Evolutionary conservation across 208 protist genomes (phyloP).

Genomic region (Leptomonas pyrrhocoris): DNA sequence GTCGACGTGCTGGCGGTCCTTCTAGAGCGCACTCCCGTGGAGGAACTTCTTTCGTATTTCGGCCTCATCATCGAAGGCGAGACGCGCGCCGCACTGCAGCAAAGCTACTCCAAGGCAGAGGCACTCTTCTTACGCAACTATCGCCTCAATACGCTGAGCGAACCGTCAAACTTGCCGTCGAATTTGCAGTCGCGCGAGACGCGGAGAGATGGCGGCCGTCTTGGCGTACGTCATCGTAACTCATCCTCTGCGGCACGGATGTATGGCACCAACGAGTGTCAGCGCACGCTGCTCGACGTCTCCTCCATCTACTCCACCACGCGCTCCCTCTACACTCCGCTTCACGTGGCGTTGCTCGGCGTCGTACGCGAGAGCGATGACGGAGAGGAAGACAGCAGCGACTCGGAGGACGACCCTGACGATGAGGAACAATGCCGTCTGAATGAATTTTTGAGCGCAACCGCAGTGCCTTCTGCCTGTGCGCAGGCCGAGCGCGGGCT

Average conservation of each 20-base stretch:
- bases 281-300: conserved; percentile 28
- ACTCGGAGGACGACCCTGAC: conserved; percentile 1
- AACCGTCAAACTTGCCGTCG: neutral
- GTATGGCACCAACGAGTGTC: conserved; percentile 28
- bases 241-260: neutral
- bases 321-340: conserved; percentile 60
- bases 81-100: conserved; percentile 27
- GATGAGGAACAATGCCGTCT: neutral
- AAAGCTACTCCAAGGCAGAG: conserved; percentile 21
- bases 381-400: conserved; percentile 6
- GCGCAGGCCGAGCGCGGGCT: conserved; percentile 7
- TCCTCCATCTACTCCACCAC: conserved; percentile 46
- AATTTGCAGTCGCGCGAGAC: neutral
- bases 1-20: conserved; percentile 66
- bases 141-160: conserved; percentile 9
- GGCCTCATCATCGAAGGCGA: conserved; percentile 46
- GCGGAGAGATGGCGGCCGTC: neutral
- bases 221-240: neutral
- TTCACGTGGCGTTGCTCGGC: conserved; percentile 72
- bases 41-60: conserved; percentile 71
- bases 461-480: neutral
- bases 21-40: conserved; percentile 64
- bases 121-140: conserved; percentile 23
- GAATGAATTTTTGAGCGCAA: neutral
- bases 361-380: conserved; percentile 40